These are phyloP conservation scores for Pholiota molesta DNA, from an alignment of 768 basidiomycete genomes.

Conservation along the genomic window DNA sequence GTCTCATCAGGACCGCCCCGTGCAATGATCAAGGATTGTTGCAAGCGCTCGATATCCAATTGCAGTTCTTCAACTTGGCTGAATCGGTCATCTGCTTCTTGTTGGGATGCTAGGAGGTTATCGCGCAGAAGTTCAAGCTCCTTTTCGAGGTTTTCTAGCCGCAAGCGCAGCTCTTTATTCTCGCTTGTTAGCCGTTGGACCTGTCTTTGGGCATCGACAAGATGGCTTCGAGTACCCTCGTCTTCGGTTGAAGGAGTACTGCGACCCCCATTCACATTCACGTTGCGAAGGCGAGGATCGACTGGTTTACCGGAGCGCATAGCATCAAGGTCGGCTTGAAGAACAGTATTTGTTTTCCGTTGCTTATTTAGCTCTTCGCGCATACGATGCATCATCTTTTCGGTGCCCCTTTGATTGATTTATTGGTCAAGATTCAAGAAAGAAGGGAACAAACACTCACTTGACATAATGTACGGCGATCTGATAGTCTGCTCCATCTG, in stretches of 20 bases:
- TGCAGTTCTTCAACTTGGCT: constrained; percentile 80
- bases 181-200: constrained; percentile 70
- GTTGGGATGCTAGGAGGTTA: constrained; percentile 69
- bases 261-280: constrained; percentile 86
- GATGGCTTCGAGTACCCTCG: constrained; percentile 68
- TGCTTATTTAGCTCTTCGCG: constrained; percentile 94
- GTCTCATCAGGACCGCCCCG: constrained; percentile 80
- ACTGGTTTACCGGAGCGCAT: constrained; percentile 62
- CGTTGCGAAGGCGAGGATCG: constrained; percentile 42
- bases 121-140: constrained; percentile 75
- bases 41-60: constrained; percentile 76
- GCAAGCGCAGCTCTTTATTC: constrained; percentile 75
- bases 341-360: constrained; percentile 75
- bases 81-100: constrained; percentile 78
- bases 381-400: constrained; percentile 97
- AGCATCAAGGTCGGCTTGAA: constrained; percentile 85
- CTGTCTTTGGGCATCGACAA: constrained; percentile 80
- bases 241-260: constrained; percentile 82
- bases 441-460: constrained; percentile 47
- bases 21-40: constrained; percentile 71
- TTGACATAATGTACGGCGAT: constrained; percentile 98
- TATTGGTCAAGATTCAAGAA: constrained; percentile 12
- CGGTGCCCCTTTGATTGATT: constrained; percentile 72
- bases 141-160: constrained; percentile 73
- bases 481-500: constrained; percentile 96